A percentile compares a stretch with the other conserved stretches of the same genome.
Conservation (phyloP, 768 basidiomycete genomes). For the Lactarius akahatsu region DNA sequence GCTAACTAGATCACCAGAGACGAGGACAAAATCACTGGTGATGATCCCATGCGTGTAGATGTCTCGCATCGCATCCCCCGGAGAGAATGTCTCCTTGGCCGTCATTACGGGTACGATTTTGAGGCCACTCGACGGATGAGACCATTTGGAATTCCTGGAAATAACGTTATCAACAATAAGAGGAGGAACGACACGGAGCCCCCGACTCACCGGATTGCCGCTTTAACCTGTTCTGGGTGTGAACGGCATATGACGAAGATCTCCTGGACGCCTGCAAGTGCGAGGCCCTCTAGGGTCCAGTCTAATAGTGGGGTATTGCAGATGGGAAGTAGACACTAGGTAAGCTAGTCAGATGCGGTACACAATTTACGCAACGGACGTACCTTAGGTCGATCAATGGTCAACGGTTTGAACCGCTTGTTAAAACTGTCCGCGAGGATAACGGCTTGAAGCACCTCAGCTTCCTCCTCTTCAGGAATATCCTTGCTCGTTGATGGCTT, state of each 20-base stretch:
- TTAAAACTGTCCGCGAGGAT: slow-evolving; percentile 97
- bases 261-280: slow-evolving; percentile 93
- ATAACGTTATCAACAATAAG: background rate
- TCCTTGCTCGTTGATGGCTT: slow-evolving; percentile 61
- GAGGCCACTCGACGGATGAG: slow-evolving; percentile 71
- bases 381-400: slow-evolving; percentile 81
- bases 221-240: slow-evolving; percentile 82
- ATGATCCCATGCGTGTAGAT: slow-evolving; percentile 91
- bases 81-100: slow-evolving; percentile 82
- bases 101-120: slow-evolving; percentile 85
- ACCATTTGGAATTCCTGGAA: slow-evolving; percentile 79
- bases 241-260: slow-evolving; percentile 94
- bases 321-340: slow-evolving; percentile 85
- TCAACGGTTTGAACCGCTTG: slow-evolving; percentile 89
- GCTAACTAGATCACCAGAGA: slow-evolving; percentile 90
- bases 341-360: slow-evolving; percentile 4
- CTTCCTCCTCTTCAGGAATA: slow-evolving; percentile 65
- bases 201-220: slow-evolving; percentile 70
- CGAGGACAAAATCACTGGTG: slow-evolving; percentile 87
- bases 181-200: slow-evolving; percentile 5
- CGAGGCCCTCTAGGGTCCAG: slow-evolving; percentile 95
- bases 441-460: slow-evolving; percentile 90
- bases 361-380: slow-evolving; percentile 19
- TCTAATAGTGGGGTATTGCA: slow-evolving; percentile 92
- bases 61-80: slow-evolving; percentile 91